Evolutionary conservation across 2,329 filamentous ascomycete genomes (phyloP).

Genomic region (Moelleriella libera): DNA sequence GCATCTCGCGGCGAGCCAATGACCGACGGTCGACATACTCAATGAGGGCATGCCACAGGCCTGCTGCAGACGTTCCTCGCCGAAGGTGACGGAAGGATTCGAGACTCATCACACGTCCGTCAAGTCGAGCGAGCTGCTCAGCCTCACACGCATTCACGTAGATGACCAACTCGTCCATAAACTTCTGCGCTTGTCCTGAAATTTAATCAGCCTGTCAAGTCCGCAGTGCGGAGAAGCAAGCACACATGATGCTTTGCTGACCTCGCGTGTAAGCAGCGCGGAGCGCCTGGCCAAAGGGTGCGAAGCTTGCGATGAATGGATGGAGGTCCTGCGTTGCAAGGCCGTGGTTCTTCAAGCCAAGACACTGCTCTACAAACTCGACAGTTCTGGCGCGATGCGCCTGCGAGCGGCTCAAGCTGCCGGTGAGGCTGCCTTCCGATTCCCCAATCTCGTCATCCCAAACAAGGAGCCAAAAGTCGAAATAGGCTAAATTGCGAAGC

Average conservation of each 20-base stretch:
- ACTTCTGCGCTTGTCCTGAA: neutral
- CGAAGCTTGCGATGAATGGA: neutral
- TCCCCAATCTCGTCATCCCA: neutral
- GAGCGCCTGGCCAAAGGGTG: neutral
- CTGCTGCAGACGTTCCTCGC: neutral
- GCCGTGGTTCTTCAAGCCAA: neutral
- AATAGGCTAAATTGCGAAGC: neutral
- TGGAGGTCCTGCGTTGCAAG: neutral
- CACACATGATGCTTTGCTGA: neutral
- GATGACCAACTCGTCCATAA: neutral
- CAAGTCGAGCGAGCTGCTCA: neutral
- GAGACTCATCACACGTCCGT: neutral
- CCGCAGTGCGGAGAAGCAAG: neutral
- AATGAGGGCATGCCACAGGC: neutral
- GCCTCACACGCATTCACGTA: neutral
- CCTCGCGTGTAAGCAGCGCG: neutral
- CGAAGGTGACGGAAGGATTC: neutral
- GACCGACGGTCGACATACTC: neutral
- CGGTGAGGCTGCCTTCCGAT: neutral
- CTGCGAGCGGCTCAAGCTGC: neutral
- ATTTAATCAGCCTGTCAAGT: neutral
- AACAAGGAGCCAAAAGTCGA: neutral
- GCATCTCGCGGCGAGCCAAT: neutral
- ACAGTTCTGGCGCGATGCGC: neutral
- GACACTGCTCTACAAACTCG: neutral